Percentiles rank a stretch among this genome's conserved stretches.
phyloP scores from a whole-genome alignment of 2,329 filamentous ascomycete species.

The Aphanocladium album region DNA sequence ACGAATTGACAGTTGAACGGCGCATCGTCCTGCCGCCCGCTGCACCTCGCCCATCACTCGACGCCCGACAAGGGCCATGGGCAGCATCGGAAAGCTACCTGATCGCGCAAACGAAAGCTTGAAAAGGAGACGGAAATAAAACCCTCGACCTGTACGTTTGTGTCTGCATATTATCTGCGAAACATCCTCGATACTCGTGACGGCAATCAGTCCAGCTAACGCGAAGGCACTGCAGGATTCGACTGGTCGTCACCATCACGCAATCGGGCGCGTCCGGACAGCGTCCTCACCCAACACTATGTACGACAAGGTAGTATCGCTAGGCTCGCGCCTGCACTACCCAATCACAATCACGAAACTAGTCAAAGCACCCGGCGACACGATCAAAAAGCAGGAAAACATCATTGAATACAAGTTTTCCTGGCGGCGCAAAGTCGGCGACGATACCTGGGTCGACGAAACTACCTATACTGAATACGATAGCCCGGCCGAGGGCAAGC shows the following conservation, averaged over 20 bases:
- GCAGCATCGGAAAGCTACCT: conserved; percentile 5
- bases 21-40: background rate
- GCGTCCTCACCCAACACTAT: conserved; percentile 20
- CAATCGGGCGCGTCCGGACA: conserved; percentile 6
- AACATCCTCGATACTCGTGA: background rate
- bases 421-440: conserved; percentile 70
- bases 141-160: background rate
- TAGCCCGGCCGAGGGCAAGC: conserved; percentile 73
- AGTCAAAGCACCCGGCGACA: conserved; percentile 68
- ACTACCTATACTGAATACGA: conserved; percentile 74
- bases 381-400: conserved; percentile 68
- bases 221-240: background rate
- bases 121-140: background rate
- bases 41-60: background rate
- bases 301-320: conserved; percentile 40
- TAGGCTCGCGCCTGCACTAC: conserved; percentile 70
- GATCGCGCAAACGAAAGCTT: conserved; percentile 4
- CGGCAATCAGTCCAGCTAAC: background rate
- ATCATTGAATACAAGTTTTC: conserved; percentile 86
- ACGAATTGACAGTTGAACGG: background rate
- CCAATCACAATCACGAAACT: conserved; percentile 89
- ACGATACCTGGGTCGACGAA: conserved; percentile 54
- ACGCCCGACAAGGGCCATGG: conserved; percentile 6
- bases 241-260: background rate
- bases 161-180: background rate